Base-by-base conservation (phyloP, 768 basidiomycete genomes). In the Leucosporidium creatinivorum region DNA sequence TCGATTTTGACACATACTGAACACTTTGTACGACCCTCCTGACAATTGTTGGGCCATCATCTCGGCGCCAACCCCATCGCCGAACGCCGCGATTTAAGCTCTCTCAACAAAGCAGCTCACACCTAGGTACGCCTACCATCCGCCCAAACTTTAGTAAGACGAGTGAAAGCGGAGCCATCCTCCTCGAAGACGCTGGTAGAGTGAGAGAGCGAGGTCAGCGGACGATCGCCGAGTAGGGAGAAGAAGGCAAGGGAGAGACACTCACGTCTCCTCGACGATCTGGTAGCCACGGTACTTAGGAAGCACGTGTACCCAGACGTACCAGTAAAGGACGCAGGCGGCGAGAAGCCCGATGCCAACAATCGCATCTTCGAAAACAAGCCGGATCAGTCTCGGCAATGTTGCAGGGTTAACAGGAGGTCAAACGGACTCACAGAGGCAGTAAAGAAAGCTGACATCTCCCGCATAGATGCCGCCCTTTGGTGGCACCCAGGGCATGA, bases 231-330 rank as follows among this genome's bases (percentile, higher is more conserved):
- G 6, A 12, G 12, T 5, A 36, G 33, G 33, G 6, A 12, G 33
- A 12, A 5, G 33, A 36, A 36, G 33, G 33, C 5, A 36, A 12
- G 33, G 33, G 12, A 36, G 33, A 6, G 12, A 6, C 33, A 54
- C 52, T 21, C 21, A 23, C 25, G 56, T 71, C 48, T 70, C 69
- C 44, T 82, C 81, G 1, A 81, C 78, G 10, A 83, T 77, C 58
- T 81, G 79, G 67, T 84, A 84, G 0, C 80, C 80, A 13, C 83
- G 80, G 8, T 79, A 60, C 58, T 73, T 79, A 25, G 83, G 83
- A 4, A 84, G 77, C 2, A 81, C 44, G 13, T 81, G 73, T 30
- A 82, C 80, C 82, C 82, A 83, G 25, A 83, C 30, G 48, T 72
- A 75, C 61, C 77, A 77, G 65, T 79, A 76, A 31, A 76, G 39